phyloP scores from a whole-genome alignment of 2,329 filamentous ascomycete genomes.

The Sphaceloma murrayae region DNA sequence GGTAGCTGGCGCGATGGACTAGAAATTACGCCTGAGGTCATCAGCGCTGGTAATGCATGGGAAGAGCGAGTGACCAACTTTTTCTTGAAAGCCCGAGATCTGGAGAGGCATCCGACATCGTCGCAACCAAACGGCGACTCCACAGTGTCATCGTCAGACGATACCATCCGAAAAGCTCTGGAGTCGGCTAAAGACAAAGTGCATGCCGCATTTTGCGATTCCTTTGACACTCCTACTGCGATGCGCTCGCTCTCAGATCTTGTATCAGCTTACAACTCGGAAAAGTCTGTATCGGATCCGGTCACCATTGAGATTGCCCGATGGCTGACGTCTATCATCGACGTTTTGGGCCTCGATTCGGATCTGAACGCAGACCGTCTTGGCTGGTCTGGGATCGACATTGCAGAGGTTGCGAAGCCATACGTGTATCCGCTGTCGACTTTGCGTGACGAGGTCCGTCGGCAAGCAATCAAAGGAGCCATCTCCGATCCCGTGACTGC shows the following conservation, averaged over 20 bases:
- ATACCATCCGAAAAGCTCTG: slow-evolving; percentile 33
- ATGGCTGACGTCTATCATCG: slow-evolving; percentile 76
- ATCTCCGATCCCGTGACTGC: slow-evolving; percentile 31
- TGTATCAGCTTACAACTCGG: slow-evolving; percentile 65
- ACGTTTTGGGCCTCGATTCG: slow-evolving; percentile 71
- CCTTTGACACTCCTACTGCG: slow-evolving; percentile 73
- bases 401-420: slow-evolving; percentile 49
- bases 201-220: slow-evolving; percentile 64
- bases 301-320: slow-evolving; percentile 50
- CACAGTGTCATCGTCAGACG: slow-evolving; percentile 20
- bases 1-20: slow-evolving; percentile 86
- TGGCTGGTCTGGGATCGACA: slow-evolving; percentile 57
- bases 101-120: slow-evolving; percentile 25
- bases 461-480: slow-evolving; percentile 44
- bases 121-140: slow-evolving; percentile 20
- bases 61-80: slow-evolving; percentile 69
- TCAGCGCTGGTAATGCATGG: slow-evolving; percentile 65
- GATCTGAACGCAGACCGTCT: slow-evolving; percentile 39
- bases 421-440: slow-evolving; percentile 51
- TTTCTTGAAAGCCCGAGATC: slow-evolving; percentile 50
- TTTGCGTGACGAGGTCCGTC: slow-evolving; percentile 49
- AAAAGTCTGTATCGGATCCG: slow-evolving; percentile 37
- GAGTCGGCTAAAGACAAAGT: slow-evolving; percentile 48
- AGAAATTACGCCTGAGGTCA: slow-evolving; percentile 78
- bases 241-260: slow-evolving; percentile 72